Evolutionary conservation across 345 rosid species (phyloP), one percentile per base, ranked within the genome.

Genomic region (Tarenaya hassleriana): DNA sequence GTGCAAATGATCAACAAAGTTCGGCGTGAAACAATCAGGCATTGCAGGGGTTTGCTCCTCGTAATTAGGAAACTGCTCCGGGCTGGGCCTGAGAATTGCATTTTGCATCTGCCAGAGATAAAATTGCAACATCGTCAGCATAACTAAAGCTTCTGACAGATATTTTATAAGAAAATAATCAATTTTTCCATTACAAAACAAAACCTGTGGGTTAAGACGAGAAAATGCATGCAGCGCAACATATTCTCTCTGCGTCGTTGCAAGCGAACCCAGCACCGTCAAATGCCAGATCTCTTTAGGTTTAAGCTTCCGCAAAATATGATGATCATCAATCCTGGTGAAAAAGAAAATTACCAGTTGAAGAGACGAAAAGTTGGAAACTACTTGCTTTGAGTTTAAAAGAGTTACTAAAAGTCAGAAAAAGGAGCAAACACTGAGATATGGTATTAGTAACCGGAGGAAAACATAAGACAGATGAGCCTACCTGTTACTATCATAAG

Each of bases 201-300:
- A 40, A 52, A 92, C 99, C 99, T 85, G 99, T 29, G 72, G 71
- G 79, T 86, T 94, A 56, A 94, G 97, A 58, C 83, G 95, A 58
- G 89, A 83, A 71, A 94, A 94, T 53, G 99, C 94, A 74, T 94
- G 99, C 77, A 94, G 64, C 12, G 99, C 99, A 75, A 94, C 76
- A 59, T 94, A 94, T 73, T 94, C 99, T 37, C 99, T 82, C 75
- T 94, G 99, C 52, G 95, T 94, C 32, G 99, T 94, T 52, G 99
- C 99, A 67, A 94, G 94, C 32, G 99, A 88, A 62, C 99, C 99
- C 41, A 94, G 87, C 52, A 86, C 94, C 58, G 99, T 85, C 48
- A 94, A 72, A 75, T 72, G 82, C 99, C 99, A 94, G 40, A 71
- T 72, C 55, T 80, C 70, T 76, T 81, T 83, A 10, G 88, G 75